Evolutionary conservation across 495 filamentous ascomycete genomes (phyloP), one percentile per base, ranked within the genome.

Genomic region (Podospora appendiculata): DNA sequence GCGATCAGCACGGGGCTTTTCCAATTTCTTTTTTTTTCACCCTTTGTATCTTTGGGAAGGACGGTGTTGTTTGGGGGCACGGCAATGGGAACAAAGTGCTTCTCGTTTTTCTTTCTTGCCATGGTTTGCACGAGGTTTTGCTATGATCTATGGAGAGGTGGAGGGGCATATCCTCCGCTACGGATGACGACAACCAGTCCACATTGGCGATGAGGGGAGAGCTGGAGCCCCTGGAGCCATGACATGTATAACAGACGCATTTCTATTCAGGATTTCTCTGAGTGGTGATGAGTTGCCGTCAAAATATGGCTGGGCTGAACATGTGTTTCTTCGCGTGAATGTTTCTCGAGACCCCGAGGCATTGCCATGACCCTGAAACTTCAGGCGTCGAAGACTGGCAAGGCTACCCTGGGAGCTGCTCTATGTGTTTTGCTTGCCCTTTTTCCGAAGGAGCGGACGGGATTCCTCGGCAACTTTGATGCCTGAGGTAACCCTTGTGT

Each of bases 1-100:
- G 58, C 55, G 35, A 40, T 49, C 41, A 19, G 52, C 56, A 54
- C 53, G 44, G 38, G 53, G 50, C 45, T 59, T 62, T 25, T 25
- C 5, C 25, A 2, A 5, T 25, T 25, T 25, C 25, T 25, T 25
- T 25, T 25, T 55, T 48, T 58, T 63, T 67, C 70, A 58, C 33
- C 47, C 57, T 55, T 69, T 67, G 63, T 71, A 64, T 69, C 58
- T 68, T 67, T 72, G 71, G 73, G 69, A 60, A 53, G 68, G 68
- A 58, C 55, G 71, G 70, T 67, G 68, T 70, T 70, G 71, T 56
- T 70, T 53, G 54, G 63, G 53, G 64, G 63, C 58, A 61, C 57
- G 64, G 62, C 49, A 66, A 66, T 57, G 67, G 69, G 57, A 55
- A 58, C 61, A 53, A 41, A 42, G 53, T 68, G 57, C 60, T 68